Conservation (phyloP, 805 yeast species). For the Saturnispora saitoi region DNA sequence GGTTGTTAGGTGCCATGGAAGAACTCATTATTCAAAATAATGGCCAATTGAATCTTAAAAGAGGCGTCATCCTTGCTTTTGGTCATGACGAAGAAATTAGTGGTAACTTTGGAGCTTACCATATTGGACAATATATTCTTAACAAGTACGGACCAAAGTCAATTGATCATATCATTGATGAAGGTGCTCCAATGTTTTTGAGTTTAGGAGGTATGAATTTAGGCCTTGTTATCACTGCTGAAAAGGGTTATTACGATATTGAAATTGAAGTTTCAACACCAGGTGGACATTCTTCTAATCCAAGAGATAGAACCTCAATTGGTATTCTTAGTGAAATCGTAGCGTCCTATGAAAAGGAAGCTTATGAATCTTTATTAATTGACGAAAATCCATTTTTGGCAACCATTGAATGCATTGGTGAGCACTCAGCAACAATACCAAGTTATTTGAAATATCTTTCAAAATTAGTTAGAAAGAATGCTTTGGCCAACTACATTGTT, state of each 20-base stretch:
- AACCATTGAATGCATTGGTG: conserved; percentile 55
- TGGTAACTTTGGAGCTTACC: conserved; percentile 53
- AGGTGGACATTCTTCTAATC: conserved; percentile 53
- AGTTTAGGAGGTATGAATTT: conserved; percentile 30
- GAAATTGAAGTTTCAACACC: conserved; percentile 44
- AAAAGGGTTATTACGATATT: conserved; percentile 35
- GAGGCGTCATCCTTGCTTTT: conserved; percentile 55
- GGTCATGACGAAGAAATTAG: conserved; percentile 77
- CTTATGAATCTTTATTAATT: conserved; percentile 39
- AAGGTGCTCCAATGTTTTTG: conserved; percentile 32
- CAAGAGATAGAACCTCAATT: conserved; percentile 66
- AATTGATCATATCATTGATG: conserved; percentile 51
- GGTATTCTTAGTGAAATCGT: conserved; percentile 60
- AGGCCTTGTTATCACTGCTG: conserved; percentile 39
- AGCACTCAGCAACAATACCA: conserved; percentile 27
- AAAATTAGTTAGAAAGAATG: conserved; percentile 33
- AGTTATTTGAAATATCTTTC: conserved; percentile 2
- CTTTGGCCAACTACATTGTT: conserved; percentile 24
- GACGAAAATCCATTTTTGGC: conserved; percentile 51
- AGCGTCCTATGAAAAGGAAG: conserved; percentile 45
- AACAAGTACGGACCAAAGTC: conserved; percentile 53
- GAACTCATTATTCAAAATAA: conserved; percentile 38
- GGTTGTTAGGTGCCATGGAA: conserved; percentile 58
- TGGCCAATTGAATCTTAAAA: conserved; percentile 34
- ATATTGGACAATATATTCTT: conserved; percentile 38